Evolutionary conservation across 2,329 filamentous ascomycete species (phyloP).

Genomic region (Fusarium incarnatum): DNA sequence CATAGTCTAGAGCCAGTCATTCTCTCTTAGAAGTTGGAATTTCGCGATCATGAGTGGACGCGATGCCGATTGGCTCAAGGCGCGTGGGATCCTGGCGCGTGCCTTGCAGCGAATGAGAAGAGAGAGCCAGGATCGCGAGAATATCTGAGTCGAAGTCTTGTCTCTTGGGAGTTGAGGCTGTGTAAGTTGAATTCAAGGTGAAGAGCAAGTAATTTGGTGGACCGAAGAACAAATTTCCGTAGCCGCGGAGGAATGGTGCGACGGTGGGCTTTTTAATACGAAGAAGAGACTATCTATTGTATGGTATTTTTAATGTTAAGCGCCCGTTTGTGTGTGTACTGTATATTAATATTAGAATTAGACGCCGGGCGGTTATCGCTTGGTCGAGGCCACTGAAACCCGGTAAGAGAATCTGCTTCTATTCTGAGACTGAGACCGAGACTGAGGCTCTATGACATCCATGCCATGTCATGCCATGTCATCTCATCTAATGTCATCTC

Average conservation of each 20-base stretch:
- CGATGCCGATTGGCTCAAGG: constrained; percentile 31
- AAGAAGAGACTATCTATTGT: not conserved
- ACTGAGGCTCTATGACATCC: constrained; percentile 4
- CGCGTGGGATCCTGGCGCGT: constrained; percentile 42
- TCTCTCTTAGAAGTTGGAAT: not conserved
- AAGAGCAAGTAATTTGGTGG: constrained; percentile 12
- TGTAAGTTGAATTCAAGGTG: constrained; percentile 19
- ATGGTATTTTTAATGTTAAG: constrained; percentile 22
- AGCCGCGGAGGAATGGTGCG: constrained; percentile 44
- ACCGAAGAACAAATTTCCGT: constrained; percentile 43
- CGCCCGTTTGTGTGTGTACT: constrained; percentile 25
- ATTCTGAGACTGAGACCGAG: constrained; percentile 30
- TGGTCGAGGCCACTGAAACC: constrained; percentile 40
- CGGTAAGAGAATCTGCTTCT: constrained; percentile 32
- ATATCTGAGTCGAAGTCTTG: not conserved
- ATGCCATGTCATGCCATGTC: not conserved
- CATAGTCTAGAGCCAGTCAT: constrained; percentile 33
- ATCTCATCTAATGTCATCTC: constrained; percentile 3
- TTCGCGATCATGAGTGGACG: constrained; percentile 23
- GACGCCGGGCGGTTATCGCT: constrained; percentile 38
- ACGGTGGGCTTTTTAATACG: constrained; percentile 31
- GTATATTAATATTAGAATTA: constrained; percentile 32
- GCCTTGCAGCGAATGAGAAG: constrained; percentile 38
- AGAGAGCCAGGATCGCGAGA: constrained; percentile 15
- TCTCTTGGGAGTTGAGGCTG: constrained; percentile 21